phyloP scores from a whole-genome alignment of 768 basidiomycete genomes.

The Brasilioporus rufonigricans region DNA sequence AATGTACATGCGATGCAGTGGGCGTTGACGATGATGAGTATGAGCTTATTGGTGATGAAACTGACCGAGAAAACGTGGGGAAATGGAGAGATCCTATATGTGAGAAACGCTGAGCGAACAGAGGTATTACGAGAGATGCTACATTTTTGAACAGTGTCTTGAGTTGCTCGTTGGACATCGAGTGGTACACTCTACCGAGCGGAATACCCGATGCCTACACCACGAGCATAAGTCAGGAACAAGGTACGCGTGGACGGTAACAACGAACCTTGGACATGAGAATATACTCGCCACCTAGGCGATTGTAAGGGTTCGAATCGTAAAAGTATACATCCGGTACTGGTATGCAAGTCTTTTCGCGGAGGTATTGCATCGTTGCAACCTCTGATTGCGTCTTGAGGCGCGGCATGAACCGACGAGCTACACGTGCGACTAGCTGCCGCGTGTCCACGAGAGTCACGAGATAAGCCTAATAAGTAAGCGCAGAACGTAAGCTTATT shows the following conservation, averaged over 20 bases:
- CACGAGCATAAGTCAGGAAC: neutral
- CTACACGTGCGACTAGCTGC: conserved; percentile 75
- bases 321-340: conserved; percentile 75
- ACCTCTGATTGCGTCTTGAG: conserved; percentile 88
- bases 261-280: conserved; percentile 83
- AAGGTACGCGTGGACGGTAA: conserved; percentile 2
- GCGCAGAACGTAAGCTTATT: conserved; percentile 2
- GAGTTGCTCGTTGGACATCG: conserved; percentile 63
- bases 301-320: conserved; percentile 82
- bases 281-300: conserved; percentile 82
- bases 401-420: conserved; percentile 81
- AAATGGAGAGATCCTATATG: conserved; percentile 74
- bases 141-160: conserved; percentile 65
- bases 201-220: conserved; percentile 71
- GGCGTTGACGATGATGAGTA: conserved; percentile 26
- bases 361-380: conserved; percentile 79
- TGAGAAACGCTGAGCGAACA: conserved; percentile 76
- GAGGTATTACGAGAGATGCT: conserved; percentile 63
- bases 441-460: conserved; percentile 60
- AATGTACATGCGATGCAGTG: conserved; percentile 21
- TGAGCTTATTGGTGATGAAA: conserved; percentile 21
- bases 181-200: conserved; percentile 67
- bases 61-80: conserved; percentile 7
- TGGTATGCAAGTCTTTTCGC: conserved; percentile 65
- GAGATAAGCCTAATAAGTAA: conserved; percentile 61